Evolutionary conservation across 495 filamentous ascomycete genomes (phyloP).

Genomic region (Penicillium chermesinum): DNA sequence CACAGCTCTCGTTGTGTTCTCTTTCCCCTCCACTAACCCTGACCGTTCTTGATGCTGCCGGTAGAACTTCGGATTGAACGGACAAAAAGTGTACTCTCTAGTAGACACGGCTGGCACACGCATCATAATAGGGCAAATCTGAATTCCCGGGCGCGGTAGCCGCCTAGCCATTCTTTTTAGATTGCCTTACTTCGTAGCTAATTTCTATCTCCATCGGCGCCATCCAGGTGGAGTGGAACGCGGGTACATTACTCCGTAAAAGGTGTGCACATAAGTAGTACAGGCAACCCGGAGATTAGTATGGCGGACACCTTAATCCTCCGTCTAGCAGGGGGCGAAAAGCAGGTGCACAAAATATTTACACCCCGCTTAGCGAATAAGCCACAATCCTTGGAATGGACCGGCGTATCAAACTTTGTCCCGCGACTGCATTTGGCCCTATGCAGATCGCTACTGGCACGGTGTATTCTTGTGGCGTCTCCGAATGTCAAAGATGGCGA

Average conservation of each 20-base stretch:
- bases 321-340: background rate
- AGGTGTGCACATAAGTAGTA: background rate
- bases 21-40: no score
- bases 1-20: slow-evolving; percentile 1
- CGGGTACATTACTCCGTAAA: background rate
- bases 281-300: background rate
- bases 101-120: background rate
- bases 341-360: background rate
- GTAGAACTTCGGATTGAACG: no score
- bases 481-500: slow-evolving; percentile 5
- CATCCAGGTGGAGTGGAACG: background rate
- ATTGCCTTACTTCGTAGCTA: background rate
- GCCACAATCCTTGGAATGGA: background rate
- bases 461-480: background rate
- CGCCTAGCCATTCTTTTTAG: background rate
- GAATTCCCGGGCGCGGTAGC: slow-evolving; percentile 5
- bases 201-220: background rate
- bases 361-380: background rate
- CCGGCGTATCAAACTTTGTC: no score
- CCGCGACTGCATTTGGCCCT: slow-evolving; percentile 8
- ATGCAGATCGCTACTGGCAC: slow-evolving; percentile 10
- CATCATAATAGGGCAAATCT: background rate
- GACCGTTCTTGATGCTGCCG: no score
- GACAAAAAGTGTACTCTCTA: background rate
- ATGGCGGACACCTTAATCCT: background rate